phyloP scores from a whole-genome alignment of 768 basidiomycete species.

The Amanita pallidorosea region DNA sequence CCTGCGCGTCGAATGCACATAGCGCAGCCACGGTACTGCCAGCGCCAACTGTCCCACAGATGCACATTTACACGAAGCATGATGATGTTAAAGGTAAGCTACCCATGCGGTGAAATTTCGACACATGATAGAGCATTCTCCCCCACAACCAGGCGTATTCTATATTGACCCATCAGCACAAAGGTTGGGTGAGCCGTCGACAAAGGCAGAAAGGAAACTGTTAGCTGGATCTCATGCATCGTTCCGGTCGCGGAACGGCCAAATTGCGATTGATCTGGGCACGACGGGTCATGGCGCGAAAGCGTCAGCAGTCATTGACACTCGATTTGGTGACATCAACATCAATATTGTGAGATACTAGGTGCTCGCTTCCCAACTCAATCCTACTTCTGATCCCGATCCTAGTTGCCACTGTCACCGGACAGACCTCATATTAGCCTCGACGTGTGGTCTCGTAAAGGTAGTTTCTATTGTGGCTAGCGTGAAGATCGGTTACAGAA shows the following conservation, averaged over 20 bases:
- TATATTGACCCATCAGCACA: constrained; percentile 28
- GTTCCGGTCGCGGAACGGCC: constrained; percentile 30
- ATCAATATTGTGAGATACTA: constrained; percentile 25
- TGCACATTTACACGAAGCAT: constrained; percentile 20
- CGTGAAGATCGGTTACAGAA: not conserved
- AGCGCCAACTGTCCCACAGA: constrained; percentile 18
- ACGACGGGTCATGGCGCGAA: constrained; percentile 23
- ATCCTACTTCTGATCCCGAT: constrained; percentile 1
- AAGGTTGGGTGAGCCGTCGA: constrained; percentile 8
- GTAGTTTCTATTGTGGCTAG: not conserved
- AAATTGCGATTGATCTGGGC: constrained; percentile 25
- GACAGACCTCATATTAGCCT: constrained; percentile 26
- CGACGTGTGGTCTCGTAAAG: constrained; percentile 22
- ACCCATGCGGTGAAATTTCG: not conserved
- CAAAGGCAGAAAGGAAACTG: constrained; percentile 14
- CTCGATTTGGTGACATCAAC: constrained; percentile 25
- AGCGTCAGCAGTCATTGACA: constrained; percentile 22
- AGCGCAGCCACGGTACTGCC: constrained; percentile 2
- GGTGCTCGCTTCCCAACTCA: not conserved
- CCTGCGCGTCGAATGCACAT: not conserved
- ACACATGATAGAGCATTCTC: not conserved
- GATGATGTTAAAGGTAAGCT: constrained; percentile 22
- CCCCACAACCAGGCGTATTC: constrained; percentile 24
- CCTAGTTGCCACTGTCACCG: constrained; percentile 20
- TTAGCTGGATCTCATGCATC: constrained; percentile 25